Evolutionary conservation across 2,329 filamentous ascomycete species (phyloP).

Genomic region (Aureobasidium sp.): DNA sequence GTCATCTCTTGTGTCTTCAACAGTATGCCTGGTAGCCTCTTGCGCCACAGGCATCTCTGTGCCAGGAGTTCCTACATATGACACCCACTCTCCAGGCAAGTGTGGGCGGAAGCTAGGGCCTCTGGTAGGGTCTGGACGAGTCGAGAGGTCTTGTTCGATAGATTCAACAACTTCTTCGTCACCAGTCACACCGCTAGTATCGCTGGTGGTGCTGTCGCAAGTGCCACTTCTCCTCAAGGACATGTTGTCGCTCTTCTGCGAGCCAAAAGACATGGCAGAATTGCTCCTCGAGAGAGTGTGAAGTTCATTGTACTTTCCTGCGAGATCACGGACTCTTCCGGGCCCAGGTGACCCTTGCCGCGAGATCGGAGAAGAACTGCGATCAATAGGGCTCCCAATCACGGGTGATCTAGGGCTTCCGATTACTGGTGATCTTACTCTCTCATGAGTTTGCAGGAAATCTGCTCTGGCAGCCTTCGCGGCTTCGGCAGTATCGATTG

Average conservation of each 20-base stretch:
- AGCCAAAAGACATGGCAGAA: constrained; percentile 37
- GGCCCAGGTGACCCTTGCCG: constrained; percentile 23
- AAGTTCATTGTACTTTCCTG: constrained; percentile 42
- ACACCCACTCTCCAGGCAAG: constrained; percentile 47
- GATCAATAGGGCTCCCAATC: not conserved
- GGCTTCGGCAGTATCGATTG: constrained; percentile 14
- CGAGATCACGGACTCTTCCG: constrained; percentile 43
- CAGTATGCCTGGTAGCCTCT: not conserved
- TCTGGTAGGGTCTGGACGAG: constrained; percentile 17
- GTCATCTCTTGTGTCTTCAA: constrained; percentile 13
- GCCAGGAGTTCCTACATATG: constrained; percentile 36
- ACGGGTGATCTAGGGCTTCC: constrained; percentile 1
- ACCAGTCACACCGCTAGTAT: not conserved
- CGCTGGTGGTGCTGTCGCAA: constrained; percentile 10
- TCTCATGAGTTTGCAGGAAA: constrained; percentile 25
- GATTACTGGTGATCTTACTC: not conserved
- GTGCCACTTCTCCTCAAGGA: constrained; percentile 20
- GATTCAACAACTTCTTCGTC: not conserved
- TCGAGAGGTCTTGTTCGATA: not conserved
- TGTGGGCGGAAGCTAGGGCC: constrained; percentile 42
- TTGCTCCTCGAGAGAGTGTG: constrained; percentile 36
- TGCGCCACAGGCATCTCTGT: constrained; percentile 21
- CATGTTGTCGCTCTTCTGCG: constrained; percentile 32
- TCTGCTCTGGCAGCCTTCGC: constrained; percentile 25
- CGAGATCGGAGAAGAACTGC: not conserved